These are phyloP conservation scores for Aspergillus felis DNA, from an alignment of 2,329 filamentous ascomycete genomes.

Conservation along the genomic window DNA sequence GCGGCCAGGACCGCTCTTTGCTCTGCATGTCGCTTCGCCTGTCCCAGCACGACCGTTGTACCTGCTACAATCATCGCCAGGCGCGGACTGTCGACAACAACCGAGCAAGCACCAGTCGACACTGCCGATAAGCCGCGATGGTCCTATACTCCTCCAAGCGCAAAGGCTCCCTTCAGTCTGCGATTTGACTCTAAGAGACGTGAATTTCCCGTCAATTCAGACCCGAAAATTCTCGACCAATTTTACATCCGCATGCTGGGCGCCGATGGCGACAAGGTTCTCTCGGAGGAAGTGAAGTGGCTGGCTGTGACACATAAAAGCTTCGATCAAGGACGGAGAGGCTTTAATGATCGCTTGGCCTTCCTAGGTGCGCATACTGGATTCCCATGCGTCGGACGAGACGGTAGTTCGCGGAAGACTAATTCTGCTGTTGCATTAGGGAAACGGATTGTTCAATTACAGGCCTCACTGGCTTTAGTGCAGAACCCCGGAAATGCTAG, in stretches of 20 bases:
- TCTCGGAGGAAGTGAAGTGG: constrained; percentile 94
- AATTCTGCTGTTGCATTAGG: constrained; percentile 40
- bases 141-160: constrained; percentile 64
- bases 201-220: constrained; percentile 65
- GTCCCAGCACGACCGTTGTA: constrained; percentile 9
- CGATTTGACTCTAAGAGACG: constrained; percentile 31
- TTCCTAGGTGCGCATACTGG: constrained; percentile 64
- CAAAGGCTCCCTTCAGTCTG: constrained; percentile 62
- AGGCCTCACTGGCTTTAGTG: constrained; percentile 61
- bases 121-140: constrained; percentile 56
- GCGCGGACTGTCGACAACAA: constrained; percentile 26
- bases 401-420: neutral
- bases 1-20: constrained; percentile 35
- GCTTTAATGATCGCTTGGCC: constrained; percentile 91
- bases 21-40: constrained; percentile 26
- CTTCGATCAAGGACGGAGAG: constrained; percentile 90
- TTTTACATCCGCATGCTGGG: constrained; percentile 77
- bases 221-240: constrained; percentile 68
- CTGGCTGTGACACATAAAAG: constrained; percentile 96
- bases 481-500: constrained; percentile 41
- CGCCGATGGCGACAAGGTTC: constrained; percentile 63
- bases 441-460: constrained; percentile 61
- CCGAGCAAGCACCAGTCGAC: constrained; percentile 27
- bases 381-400: neutral
- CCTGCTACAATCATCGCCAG: constrained; percentile 16